Conservation (phyloP, 2,329 filamentous ascomycete genomes). For the Alternaria tenuissima region DNA sequence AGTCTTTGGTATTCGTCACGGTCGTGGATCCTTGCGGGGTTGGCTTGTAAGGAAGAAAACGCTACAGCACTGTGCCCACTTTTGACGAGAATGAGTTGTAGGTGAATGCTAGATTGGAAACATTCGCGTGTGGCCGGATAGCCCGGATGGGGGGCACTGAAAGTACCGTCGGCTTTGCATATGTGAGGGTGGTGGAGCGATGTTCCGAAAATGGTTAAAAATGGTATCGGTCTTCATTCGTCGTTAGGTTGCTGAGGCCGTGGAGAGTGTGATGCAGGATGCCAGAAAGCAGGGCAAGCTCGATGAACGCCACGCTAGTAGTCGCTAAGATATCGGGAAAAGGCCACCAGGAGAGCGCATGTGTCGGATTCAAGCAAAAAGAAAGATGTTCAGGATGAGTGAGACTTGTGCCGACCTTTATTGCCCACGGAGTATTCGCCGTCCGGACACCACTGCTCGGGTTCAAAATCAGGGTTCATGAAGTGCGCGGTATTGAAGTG, state of each 20-base stretch:
- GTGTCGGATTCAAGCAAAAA: conserved; percentile 20
- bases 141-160: conserved; percentile 24
- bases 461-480: conserved; percentile 61
- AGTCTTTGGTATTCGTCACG: conserved; percentile 51
- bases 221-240: conserved; percentile 44
- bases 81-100: conserved; percentile 24
- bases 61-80: conserved; percentile 33
- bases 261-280: conserved; percentile 42
- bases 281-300: conserved; percentile 41
- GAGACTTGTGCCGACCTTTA: conserved; percentile 50
- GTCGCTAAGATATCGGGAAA: conserved; percentile 47
- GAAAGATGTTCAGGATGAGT: conserved; percentile 39
- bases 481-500: conserved; percentile 63
- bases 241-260: conserved; percentile 41
- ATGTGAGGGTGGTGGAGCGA: conserved; percentile 38
- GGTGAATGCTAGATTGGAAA: conserved; percentile 31
- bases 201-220: conserved; percentile 46
- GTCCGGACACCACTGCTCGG: conserved; percentile 61
- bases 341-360: conserved; percentile 37
- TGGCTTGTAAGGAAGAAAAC: conserved; percentile 35
- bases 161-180: conserved; percentile 40
- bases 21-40: conserved; percentile 45
- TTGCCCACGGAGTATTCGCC: conserved; percentile 54
- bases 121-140: conserved; percentile 29
- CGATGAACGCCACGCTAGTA: conserved; percentile 50